Evolutionary conservation across 768 basidiomycete genomes (phyloP), one percentile per base, ranked within the genome.

Genomic region (Hygrocybe punicea): DNA sequence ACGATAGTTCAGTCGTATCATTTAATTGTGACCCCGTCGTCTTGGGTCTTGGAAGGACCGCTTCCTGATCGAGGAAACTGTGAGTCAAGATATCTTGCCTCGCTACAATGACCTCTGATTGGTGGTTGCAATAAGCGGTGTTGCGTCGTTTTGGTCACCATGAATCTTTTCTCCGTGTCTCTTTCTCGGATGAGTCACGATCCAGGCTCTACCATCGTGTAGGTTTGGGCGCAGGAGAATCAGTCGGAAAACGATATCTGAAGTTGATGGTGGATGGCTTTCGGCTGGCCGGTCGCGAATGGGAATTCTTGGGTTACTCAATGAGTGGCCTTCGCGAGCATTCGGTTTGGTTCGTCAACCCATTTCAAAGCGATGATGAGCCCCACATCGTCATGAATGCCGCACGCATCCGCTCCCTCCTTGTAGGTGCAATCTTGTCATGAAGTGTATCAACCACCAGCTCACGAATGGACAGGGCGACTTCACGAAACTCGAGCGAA

Each of bases 301-400:
- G 74, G 59, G 58, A 78, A 2, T 75, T 82, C 62, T 62, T 83
- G 23, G 82, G 78, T 4, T 82, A 82, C 56, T 81, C 80, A 2
- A 80, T 78, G 73, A 80, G 78, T 50, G 81, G 81, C 3, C 66
- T 82, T 53, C 75, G 74, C 58, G 72, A 79, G 42, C 78, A 82
- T 51, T 76, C 77, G 0, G 70, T 81, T 48, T 76, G 74, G 67
- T 83, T 83, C 56, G 77, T 81, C 21, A 70, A 72, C 7, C 73
- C 76, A 0, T 83, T 83, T 54, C 17, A 36, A 40, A 14, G 53
- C 40, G 55, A 53, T 34, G 51, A 66, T n/a, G 71, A 64, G 5
- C 58, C 8, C 21, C 16, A 47, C 13, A 23, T 47, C 3, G 8
- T 13, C 1, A 46, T 71, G 58, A 53, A 70, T 48, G 71, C 73